These are phyloP conservation scores for Pichia sporocuriosa DNA, from an alignment of 805 yeast genomes.

Conservation along the genomic window DNA sequence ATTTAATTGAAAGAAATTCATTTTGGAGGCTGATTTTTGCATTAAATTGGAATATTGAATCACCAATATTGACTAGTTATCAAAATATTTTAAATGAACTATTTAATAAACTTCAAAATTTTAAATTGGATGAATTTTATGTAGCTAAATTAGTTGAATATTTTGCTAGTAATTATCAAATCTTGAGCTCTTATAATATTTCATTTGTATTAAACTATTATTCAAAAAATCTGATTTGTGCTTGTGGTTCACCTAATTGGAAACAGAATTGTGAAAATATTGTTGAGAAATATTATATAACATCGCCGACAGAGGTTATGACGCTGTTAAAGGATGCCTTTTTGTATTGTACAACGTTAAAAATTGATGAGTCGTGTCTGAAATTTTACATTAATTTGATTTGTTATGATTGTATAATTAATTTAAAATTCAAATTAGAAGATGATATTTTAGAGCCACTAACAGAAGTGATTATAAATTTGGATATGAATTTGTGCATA, in stretches of 20 bases:
- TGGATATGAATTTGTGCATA: slow-evolving; percentile 9
- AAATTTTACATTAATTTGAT: slow-evolving; percentile 16
- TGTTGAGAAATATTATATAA: slow-evolving; percentile 34
- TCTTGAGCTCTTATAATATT: slow-evolving; percentile 16
- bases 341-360: slow-evolving; percentile 13
- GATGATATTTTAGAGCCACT: slow-evolving; percentile 8
- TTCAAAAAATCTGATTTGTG: slow-evolving; percentile 43
- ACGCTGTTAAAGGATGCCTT: slow-evolving; percentile 19
- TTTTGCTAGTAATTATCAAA: slow-evolving; percentile 16
- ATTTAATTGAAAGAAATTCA: slow-evolving; percentile 10
- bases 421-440: slow-evolving; percentile 7
- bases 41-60: slow-evolving; percentile 6
- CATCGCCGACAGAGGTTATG: slow-evolving; percentile 25
- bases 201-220: slow-evolving; percentile 41
- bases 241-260: slow-evolving; percentile 49
- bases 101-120: slow-evolving; percentile 17
- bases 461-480: slow-evolving; percentile 3
- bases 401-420: slow-evolving; percentile 14
- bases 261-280: slow-evolving; percentile 37
- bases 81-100: slow-evolving; percentile 12
- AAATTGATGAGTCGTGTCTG: slow-evolving; percentile 13
- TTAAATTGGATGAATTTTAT: slow-evolving; percentile 9
- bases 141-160: slow-evolving; percentile 12
- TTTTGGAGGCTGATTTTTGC: slow-evolving; percentile 12
- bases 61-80: background rate